Evolutionary conservation across 306 rosid species (phyloP).

Genomic region (Cicer chorassanicum): DNA sequence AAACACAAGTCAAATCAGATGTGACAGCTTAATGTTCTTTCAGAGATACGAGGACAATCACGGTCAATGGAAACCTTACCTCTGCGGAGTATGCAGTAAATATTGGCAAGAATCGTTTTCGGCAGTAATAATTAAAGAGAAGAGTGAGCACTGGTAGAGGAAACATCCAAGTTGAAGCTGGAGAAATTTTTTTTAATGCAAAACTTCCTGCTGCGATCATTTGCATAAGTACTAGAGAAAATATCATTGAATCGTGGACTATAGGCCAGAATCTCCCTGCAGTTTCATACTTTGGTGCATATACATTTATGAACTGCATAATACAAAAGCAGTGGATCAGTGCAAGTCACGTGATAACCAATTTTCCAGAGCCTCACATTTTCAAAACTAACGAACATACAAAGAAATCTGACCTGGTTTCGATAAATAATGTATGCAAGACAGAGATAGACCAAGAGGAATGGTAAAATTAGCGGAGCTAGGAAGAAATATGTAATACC

Average conservation of each 20-base stretch:
- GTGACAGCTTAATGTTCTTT: constrained; percentile 2
- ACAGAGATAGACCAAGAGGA: constrained; percentile 76
- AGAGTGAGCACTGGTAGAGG: constrained; percentile 92
- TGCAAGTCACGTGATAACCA: constrained; percentile 18
- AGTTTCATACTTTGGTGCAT: constrained; percentile 75
- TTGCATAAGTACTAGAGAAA: constrained; percentile 91
- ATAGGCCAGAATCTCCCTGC: constrained; percentile 95
- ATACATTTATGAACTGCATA: constrained; percentile 82
- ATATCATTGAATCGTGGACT: constrained; percentile 80
- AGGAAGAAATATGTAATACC: constrained; percentile 88
- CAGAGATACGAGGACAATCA: not conserved
- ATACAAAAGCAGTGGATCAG: constrained; percentile 40
- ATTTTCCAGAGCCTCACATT: constrained; percentile 3
- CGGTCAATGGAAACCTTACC: constrained; percentile 56
- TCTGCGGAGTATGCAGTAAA: constrained; percentile 76
- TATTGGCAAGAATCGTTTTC: constrained; percentile 86
- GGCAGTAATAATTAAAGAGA: constrained; percentile 90
- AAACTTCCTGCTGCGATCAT: constrained; percentile 93
- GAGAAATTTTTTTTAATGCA: constrained; percentile 69
- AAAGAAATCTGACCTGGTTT: constrained; percentile 76
- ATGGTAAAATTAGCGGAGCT: constrained; percentile 92
- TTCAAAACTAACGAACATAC: no score
- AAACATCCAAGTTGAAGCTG: constrained; percentile 55
- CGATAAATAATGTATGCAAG: constrained; percentile 78
- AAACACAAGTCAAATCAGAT: constrained; percentile 39